Conservation (phyloP, 2,329 filamentous ascomycete genomes). For the Chrysoporthe austroafricana region DNA sequence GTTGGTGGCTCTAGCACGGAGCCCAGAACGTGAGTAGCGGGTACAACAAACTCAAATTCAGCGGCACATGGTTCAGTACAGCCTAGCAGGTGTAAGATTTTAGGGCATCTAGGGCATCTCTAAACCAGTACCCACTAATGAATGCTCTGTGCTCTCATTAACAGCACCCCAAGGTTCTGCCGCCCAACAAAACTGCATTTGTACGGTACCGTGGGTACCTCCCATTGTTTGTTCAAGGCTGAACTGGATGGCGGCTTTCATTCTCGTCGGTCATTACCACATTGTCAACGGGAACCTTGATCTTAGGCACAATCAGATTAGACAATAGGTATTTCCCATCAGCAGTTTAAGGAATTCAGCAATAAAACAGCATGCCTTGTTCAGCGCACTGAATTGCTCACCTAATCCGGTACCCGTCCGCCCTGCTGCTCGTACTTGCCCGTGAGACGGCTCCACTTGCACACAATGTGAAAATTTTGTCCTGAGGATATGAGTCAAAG, state of each 20-base stretch:
- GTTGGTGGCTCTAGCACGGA: not conserved
- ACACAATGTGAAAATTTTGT: not conserved
- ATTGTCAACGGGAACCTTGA: not conserved
- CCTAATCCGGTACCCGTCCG: not conserved
- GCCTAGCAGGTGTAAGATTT: no score
- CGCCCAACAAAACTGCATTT: no score
- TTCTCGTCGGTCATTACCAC: not conserved
- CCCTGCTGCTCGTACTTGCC: not conserved
- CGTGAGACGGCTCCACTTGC: constrained; percentile 1
- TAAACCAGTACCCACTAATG: no score
- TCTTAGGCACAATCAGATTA: not conserved
- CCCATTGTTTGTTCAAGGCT: no score
- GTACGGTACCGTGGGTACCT: no score
- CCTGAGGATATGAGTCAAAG: constrained; percentile 13
- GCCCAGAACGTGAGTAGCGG: not conserved
- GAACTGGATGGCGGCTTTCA: not conserved
- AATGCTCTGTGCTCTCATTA: no score
- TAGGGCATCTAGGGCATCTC: no score
- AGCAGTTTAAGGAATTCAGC: not conserved
- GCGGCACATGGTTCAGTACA: no score
- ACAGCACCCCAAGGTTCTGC: no score
- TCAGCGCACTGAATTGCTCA: not conserved
- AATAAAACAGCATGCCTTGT: not conserved
- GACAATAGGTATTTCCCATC: not conserved
- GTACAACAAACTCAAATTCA: not conserved